phyloP scores from a whole-genome alignment of 1,284 basidiomycete species.

The Somion occarium region DNA sequence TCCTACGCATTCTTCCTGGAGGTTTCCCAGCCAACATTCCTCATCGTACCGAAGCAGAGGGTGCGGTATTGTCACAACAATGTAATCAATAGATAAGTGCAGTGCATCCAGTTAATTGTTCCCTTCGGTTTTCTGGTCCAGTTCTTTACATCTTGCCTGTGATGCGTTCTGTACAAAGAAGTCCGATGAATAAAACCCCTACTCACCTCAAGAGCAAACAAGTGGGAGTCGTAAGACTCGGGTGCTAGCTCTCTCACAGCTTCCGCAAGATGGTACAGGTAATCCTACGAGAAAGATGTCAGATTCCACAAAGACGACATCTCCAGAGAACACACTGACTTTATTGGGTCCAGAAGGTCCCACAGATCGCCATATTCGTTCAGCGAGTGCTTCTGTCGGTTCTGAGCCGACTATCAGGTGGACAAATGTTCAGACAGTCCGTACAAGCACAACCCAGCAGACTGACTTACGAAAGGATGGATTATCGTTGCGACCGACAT shows the following conservation, averaged over 20 bases:
- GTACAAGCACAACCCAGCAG: neutral
- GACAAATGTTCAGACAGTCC: neutral
- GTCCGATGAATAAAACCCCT: neutral
- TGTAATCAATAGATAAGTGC: no score
- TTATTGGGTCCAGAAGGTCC: conserved; percentile 87
- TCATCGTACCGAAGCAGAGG: no score
- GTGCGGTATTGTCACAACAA: no score
- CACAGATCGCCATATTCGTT: conserved; percentile 65
- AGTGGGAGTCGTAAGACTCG: conserved; percentile 70
- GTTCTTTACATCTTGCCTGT: conserved; percentile 26
- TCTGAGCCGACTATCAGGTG: conserved; percentile 67
- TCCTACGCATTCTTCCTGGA: no score
- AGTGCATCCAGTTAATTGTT: no score
- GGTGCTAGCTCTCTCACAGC: conserved; percentile 70
- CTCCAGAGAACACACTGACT: conserved; percentile 29
- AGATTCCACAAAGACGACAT: no score
- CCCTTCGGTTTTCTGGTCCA: conserved; percentile 17
- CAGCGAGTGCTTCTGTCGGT: conserved; percentile 61
- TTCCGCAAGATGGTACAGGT: conserved; percentile 68
- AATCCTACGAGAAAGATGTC: conserved; percentile 48
- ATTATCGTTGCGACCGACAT: conserved; percentile 75
- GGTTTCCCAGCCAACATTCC: no score
- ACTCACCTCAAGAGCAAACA: conserved; percentile 70
- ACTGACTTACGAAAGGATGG: conserved; percentile 63
- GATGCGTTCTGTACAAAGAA: conserved; percentile 1